Conservation (phyloP, 1,139 yeast genomes). For the Nakaseomyces bracarensis region DNA sequence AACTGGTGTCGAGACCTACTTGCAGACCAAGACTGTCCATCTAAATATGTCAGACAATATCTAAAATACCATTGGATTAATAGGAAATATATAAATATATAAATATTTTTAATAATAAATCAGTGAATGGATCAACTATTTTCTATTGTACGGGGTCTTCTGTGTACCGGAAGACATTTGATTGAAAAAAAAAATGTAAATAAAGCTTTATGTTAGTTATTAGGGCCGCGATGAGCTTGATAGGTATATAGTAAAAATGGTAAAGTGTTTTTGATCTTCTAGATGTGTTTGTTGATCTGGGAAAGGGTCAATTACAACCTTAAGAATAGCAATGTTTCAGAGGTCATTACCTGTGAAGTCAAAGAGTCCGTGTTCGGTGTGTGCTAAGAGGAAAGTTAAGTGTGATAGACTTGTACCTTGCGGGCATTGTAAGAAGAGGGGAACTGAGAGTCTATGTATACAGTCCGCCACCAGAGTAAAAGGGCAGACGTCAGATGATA, state of each 20-base stretch:
- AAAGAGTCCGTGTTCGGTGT: conserved; percentile 22
- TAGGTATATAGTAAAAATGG: no score
- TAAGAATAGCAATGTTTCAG: conserved; percentile 6
- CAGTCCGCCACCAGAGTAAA: conserved; percentile 9
- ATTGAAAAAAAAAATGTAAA: no score
- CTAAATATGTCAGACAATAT: conserved; percentile 37
- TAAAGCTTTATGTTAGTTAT: no score
- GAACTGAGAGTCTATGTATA: conserved; percentile 24
- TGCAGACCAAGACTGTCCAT: conserved; percentile 74
- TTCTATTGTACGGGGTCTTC: no score
- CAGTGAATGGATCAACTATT: no score
- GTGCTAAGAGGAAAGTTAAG: conserved; percentile 27
- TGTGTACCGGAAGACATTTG: no score
- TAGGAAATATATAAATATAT: background rate
- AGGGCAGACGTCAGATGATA: conserved; percentile 5
- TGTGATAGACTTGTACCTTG: conserved; percentile 32
- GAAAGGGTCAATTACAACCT: no score
- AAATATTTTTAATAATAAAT: background rate
- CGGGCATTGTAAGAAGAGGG: conserved; percentile 27
- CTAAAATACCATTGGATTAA: background rate
- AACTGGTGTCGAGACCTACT: conserved; percentile 67
- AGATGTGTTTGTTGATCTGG: no score
- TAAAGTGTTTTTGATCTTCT: background rate
- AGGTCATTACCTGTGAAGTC: conserved; percentile 8
- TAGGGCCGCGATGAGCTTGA: no score